A percentile compares a stretch with the other conserved stretches of the same genome.
Evolutionary conservation across 345 rosid genomes (phyloP).

Genomic region (Rhodomyrtus tomentosa): DNA sequence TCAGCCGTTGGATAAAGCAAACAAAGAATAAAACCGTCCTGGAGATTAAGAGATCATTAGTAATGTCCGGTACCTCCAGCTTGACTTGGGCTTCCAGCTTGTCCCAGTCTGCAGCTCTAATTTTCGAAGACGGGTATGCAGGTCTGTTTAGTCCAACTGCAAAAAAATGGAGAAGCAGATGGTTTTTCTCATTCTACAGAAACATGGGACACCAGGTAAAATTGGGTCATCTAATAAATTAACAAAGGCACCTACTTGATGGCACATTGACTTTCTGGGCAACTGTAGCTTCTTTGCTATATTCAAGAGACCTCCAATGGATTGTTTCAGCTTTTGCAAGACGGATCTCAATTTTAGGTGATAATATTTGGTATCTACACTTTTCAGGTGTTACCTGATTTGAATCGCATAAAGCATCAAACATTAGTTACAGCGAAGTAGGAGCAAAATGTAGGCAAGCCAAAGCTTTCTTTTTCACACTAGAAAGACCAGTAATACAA

Average conservation of each 20-base stretch:
- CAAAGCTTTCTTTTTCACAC: neutral
- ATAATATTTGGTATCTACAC: slow-evolving; percentile 35
- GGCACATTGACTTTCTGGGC: slow-evolving; percentile 27
- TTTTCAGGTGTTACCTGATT: slow-evolving; percentile 52
- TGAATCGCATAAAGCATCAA: neutral
- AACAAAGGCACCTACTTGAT: slow-evolving; percentile 18
- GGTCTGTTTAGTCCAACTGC: slow-evolving; percentile 47
- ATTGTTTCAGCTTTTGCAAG: slow-evolving; percentile 58
- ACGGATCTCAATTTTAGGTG: slow-evolving; percentile 59
- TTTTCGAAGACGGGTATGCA: slow-evolving; percentile 60
- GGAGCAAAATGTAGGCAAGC: neutral
- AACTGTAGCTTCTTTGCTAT: slow-evolving; percentile 22
- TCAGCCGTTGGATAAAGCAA: neutral
- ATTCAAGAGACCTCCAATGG: slow-evolving; percentile 66
- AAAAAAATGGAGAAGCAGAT: neutral
- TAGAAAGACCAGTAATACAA: neutral
- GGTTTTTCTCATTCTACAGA: neutral
- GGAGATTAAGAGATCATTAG: neutral
- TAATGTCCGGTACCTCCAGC: slow-evolving; percentile 33
- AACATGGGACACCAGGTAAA: neutral
- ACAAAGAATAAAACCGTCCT: neutral
- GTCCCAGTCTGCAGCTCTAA: slow-evolving; percentile 53
- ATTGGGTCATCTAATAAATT: neutral
- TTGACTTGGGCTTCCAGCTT: slow-evolving; percentile 77
- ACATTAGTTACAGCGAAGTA: neutral